These are phyloP conservation scores for Sugiyamaella lignohabitans DNA, from an alignment of 805 yeast genomes.

Conservation along the genomic window DNA sequence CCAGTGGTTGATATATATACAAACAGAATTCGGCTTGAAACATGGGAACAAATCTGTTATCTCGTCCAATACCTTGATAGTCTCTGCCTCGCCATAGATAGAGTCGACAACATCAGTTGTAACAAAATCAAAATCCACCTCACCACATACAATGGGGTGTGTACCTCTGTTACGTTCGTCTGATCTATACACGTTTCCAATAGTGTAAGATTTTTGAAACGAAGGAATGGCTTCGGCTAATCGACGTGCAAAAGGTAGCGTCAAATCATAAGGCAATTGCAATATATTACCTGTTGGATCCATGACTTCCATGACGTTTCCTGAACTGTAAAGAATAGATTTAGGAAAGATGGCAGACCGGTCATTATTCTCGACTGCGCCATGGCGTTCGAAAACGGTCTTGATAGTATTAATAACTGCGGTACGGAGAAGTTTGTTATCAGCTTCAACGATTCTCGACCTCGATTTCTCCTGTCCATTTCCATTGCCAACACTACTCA, in stretches of 20 bases:
- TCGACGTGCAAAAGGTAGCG: slow-evolving; percentile 82
- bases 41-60: slow-evolving; percentile 61
- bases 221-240: slow-evolving; percentile 59
- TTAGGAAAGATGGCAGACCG: slow-evolving; percentile 74
- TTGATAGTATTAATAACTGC: slow-evolving; percentile 56
- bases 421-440: slow-evolving; percentile 41
- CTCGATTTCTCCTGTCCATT: slow-evolving; percentile 19
- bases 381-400: slow-evolving; percentile 68
- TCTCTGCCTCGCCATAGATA: slow-evolving; percentile 76
- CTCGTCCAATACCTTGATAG: slow-evolving; percentile 76
- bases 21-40: slow-evolving; percentile 48
- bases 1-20: slow-evolving; percentile 69
- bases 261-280: slow-evolving; percentile 83
- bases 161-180: slow-evolving; percentile 46
- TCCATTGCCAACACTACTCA: slow-evolving; percentile 9
- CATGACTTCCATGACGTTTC: slow-evolving; percentile 68
- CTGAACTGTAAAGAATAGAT: slow-evolving; percentile 60
- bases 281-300: slow-evolving; percentile 84
- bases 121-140: slow-evolving; percentile 80
- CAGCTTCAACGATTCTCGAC: slow-evolving; percentile 12
- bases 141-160: slow-evolving; percentile 72
- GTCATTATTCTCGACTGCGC: slow-evolving; percentile 71
- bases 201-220: slow-evolving; percentile 57
- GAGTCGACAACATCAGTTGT: slow-evolving; percentile 43
- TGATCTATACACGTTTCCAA: slow-evolving; percentile 78